These are phyloP conservation scores for Globisporangium spinosum DNA, from an alignment of 352 stramenopile genomes.

Conservation along the genomic window DNA sequence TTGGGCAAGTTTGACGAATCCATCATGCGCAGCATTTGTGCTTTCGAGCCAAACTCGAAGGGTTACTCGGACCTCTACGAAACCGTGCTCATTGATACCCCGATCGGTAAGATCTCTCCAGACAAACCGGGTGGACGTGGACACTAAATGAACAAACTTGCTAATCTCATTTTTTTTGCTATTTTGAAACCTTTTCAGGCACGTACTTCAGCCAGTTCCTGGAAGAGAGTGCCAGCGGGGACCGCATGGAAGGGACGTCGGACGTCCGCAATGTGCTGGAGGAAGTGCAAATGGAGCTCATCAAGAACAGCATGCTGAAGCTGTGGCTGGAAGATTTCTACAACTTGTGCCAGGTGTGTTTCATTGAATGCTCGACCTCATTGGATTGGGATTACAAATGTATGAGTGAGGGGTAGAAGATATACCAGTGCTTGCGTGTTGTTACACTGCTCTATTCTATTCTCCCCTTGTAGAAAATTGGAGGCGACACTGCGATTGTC, in stretches of 20 bases:
- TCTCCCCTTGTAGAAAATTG: conserved; percentile 62
- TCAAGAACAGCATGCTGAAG: conserved; percentile 99
- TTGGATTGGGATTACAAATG: no score
- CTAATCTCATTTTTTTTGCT: background rate
- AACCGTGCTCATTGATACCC: conserved; percentile 98
- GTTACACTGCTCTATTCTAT: background rate
- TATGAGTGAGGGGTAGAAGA: background rate
- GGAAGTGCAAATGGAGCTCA: conserved; percentile 99
- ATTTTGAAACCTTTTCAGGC: conserved; percentile 41
- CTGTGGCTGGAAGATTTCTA: conserved; percentile 95
- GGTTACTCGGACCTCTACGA: conserved; percentile 99
- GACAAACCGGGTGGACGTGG: background rate
- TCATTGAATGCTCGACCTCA: background rate
- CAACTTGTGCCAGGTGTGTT: conserved; percentile 88
- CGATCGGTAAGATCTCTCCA: conserved; percentile 76
- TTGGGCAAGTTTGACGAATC: conserved; percentile 98
- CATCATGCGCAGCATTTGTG: conserved; percentile 98
- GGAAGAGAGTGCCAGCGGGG: conserved; percentile 88
- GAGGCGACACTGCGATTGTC: conserved; percentile 96
- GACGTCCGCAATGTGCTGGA: conserved; percentile 96
- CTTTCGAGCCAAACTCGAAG: conserved; percentile 96
- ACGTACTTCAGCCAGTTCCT: conserved; percentile 98
- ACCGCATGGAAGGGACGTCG: conserved; percentile 81
- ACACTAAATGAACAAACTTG: background rate
- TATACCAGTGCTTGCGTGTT: background rate